Evolutionary conservation across 1,284 basidiomycete genomes (phyloP).

Genomic region (Thecaphora thlaspeos): DNA sequence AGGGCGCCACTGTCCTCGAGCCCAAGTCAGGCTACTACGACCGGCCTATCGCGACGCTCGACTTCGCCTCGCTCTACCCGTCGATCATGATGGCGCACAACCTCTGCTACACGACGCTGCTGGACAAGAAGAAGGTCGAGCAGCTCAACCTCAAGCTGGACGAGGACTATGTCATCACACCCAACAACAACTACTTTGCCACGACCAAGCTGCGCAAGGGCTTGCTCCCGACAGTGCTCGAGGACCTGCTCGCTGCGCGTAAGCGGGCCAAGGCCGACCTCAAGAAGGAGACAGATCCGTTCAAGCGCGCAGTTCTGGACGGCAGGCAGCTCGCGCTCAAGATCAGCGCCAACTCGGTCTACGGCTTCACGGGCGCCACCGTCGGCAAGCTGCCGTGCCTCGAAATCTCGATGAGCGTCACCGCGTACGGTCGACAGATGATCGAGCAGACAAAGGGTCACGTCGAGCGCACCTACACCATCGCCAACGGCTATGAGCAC

Average conservation of each 20-base stretch:
- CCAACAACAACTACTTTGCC: conserved; percentile 57
- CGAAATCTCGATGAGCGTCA: conserved; percentile 58
- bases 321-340: conserved; percentile 57
- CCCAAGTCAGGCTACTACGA: conserved; percentile 58
- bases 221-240: conserved; percentile 53
- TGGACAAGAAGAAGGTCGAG: conserved; percentile 54
- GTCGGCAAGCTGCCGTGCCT: conserved; percentile 56
- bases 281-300: conserved; percentile 57
- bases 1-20: conserved; percentile 56
- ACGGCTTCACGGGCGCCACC: conserved; percentile 57
- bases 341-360: conserved; percentile 58
- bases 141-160: conserved; percentile 47
- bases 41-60: conserved; percentile 54
- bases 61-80: conserved; percentile 57
- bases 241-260: conserved; percentile 50
- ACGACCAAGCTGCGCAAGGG: conserved; percentile 50
- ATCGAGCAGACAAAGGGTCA: conserved; percentile 54
- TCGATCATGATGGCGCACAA: conserved; percentile 59
- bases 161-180: conserved; percentile 54
- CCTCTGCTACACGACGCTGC: conserved; percentile 56
- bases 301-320: conserved; percentile 56
- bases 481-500: conserved; percentile 56
- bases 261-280: conserved; percentile 57
- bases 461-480: conserved; percentile 54
- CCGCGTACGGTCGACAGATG: conserved; percentile 57